These are phyloP conservation scores for Phialophora macrospora DNA, from an alignment of 2,329 filamentous ascomycete species.

Conservation along the genomic window DNA sequence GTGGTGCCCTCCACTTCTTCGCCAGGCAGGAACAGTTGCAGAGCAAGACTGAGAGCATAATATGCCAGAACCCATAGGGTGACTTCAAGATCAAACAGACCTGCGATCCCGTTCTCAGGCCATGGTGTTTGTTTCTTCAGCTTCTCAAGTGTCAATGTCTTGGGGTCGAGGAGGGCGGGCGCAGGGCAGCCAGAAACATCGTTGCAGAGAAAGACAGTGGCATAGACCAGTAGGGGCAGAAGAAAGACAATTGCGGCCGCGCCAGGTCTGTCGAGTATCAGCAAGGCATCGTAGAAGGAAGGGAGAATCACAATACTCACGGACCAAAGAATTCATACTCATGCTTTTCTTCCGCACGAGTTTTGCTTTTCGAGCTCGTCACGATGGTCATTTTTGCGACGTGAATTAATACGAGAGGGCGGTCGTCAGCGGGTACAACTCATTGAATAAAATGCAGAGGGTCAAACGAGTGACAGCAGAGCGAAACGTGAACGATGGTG, in stretches of 20 bases:
- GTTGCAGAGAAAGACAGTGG: slow-evolving; percentile 85
- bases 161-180: slow-evolving; percentile 76
- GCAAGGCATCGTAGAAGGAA: slow-evolving; percentile 4
- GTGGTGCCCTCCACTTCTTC: slow-evolving; percentile 71
- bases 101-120: slow-evolving; percentile 71
- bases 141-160: slow-evolving; percentile 70
- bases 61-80: slow-evolving; percentile 75
- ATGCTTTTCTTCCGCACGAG: slow-evolving; percentile 43
- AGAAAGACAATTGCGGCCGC: slow-evolving; percentile 78
- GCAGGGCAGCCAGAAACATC: slow-evolving; percentile 89
- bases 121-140: slow-evolving; percentile 83
- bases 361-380: slow-evolving; percentile 14
- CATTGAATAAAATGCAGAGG: not conserved
- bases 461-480: not conserved
- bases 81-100: slow-evolving; percentile 71
- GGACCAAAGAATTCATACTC: slow-evolving; percentile 56
- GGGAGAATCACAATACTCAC: slow-evolving; percentile 43
- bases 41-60: slow-evolving; percentile 73
- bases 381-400: slow-evolving; percentile 17
- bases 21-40: slow-evolving; percentile 79
- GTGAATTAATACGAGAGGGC: not conserved
- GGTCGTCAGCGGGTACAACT: not conserved
- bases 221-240: slow-evolving; percentile 77
- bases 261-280: slow-evolving; percentile 63
- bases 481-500: not conserved